Conservation (phyloP, 2,329 filamentous ascomycete genomes). For the Amesomyces nigricolor region DNA sequence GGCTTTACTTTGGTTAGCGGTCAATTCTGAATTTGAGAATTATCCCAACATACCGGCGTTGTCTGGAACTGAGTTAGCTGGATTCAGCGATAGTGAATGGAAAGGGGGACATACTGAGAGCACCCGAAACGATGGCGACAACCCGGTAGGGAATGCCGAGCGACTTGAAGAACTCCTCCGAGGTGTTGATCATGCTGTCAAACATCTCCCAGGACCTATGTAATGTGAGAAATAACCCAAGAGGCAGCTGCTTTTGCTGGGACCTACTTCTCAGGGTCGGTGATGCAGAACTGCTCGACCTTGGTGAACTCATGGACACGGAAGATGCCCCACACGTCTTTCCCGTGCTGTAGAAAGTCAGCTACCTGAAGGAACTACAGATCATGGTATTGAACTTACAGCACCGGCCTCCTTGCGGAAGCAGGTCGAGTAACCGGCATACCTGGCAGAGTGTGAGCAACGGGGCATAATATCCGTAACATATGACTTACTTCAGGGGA, state of each 20-base stretch:
- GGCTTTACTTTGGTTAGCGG: slow-evolving; percentile 22
- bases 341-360: slow-evolving; percentile 46
- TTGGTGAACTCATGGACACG: slow-evolving; percentile 98
- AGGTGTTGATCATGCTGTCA: slow-evolving; percentile 83
- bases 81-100: no score
- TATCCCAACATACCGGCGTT: slow-evolving; percentile 48
- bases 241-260: slow-evolving; percentile 18
- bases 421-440: slow-evolving; percentile 88
- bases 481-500: slow-evolving; percentile 56
- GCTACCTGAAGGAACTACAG: not conserved
- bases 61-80: slow-evolving; percentile 35
- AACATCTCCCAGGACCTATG: slow-evolving; percentile 80
- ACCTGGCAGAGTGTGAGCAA: slow-evolving; percentile 38
- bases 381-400: slow-evolving; percentile 6
- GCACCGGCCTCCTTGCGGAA: slow-evolving; percentile 88
- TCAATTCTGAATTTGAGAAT: not conserved
- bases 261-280: slow-evolving; percentile 48
- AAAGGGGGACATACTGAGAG: slow-evolving; percentile 50
- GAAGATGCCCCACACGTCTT: slow-evolving; percentile 92
- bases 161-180: slow-evolving; percentile 92
- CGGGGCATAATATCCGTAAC: not conserved
- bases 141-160: slow-evolving; percentile 86
- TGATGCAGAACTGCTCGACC: slow-evolving; percentile 46
- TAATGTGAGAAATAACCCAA: slow-evolving; percentile 63
- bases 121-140: slow-evolving; percentile 92